These are phyloP conservation scores for Leucosporidium creatinivorum DNA, from an alignment of 768 basidiomycete species.

Conservation along the genomic window DNA sequence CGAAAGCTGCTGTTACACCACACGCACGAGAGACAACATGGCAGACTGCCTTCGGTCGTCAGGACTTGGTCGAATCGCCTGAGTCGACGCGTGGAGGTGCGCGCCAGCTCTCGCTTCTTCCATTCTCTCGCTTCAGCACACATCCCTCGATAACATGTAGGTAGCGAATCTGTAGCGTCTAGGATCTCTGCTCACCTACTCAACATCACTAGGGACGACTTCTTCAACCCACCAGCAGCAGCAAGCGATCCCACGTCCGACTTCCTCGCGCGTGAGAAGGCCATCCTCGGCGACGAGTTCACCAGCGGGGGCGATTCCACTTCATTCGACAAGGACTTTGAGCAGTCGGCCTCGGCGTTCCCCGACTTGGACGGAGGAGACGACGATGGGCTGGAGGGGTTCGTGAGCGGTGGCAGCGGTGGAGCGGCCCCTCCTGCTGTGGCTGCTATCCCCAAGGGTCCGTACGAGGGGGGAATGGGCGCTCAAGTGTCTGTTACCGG, in stretches of 20 bases:
- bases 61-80: no score
- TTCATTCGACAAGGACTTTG: conserved; percentile 66
- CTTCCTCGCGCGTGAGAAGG: conserved; percentile 32
- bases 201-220: conserved; percentile 23
- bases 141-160: not conserved
- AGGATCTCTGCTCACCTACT: no score
- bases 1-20: no score
- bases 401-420: conserved; percentile 48
- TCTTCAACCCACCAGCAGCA: conserved; percentile 14
- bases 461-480: not conserved
- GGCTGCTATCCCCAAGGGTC: conserved; percentile 34
- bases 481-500: conserved; percentile 71
- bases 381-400: not conserved
- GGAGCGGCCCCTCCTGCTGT: conserved; percentile 42
- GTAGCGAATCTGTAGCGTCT: no score
- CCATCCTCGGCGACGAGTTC: conserved; percentile 19
- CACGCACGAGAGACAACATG: no score
- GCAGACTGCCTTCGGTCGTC: no score
- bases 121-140: not conserved
- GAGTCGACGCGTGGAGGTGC: no score
- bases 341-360: conserved; percentile 71
- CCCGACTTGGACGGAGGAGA: conserved; percentile 61
- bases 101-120: not conserved
- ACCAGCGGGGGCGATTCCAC: conserved; percentile 28
- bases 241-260: conserved; percentile 21